Percentiles rank a stretch among this genome's conserved stretches.
These are phyloP conservation scores for Psidium friedrichsthalianum DNA, from an alignment of 345 rosid genomes.

Conservation along the genomic window DNA sequence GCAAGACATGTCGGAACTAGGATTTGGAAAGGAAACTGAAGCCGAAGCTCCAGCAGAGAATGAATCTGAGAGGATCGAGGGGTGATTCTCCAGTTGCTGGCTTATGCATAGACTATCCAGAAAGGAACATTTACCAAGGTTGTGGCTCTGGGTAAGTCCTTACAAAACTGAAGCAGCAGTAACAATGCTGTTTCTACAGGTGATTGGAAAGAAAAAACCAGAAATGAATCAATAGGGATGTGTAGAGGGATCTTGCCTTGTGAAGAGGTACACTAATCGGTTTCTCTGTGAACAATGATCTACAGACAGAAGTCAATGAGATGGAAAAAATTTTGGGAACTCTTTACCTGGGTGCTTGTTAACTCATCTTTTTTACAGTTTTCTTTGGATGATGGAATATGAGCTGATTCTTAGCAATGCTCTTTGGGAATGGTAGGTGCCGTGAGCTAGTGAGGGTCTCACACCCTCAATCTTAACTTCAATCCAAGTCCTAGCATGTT, in stretches of 20 bases:
- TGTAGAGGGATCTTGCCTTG: not conserved
- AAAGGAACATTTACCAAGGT: not conserved
- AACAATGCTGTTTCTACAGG: not conserved
- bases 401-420: not conserved
- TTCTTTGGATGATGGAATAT: not conserved
- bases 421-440: not conserved
- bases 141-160: not conserved
- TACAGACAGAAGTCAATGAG: not conserved
- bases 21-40: slow-evolving; percentile 40
- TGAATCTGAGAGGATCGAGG: slow-evolving; percentile 4
- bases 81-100: slow-evolving; percentile 8
- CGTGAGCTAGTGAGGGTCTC: not conserved
- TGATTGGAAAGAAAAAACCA: not conserved
- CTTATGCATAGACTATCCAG: not conserved
- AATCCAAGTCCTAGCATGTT: not conserved
- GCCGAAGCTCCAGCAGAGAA: slow-evolving; percentile 18
- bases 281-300: not conserved
- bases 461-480: not conserved
- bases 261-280: not conserved
- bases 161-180: not conserved
- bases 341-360: not conserved
- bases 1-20: slow-evolving; percentile 79
- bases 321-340: not conserved
- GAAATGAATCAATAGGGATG: not conserved
- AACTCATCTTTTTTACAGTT: not conserved